These are phyloP conservation scores for Leccinum pachyderme DNA, from an alignment of 1,284 basidiomycete species.

Conservation along the genomic window DNA sequence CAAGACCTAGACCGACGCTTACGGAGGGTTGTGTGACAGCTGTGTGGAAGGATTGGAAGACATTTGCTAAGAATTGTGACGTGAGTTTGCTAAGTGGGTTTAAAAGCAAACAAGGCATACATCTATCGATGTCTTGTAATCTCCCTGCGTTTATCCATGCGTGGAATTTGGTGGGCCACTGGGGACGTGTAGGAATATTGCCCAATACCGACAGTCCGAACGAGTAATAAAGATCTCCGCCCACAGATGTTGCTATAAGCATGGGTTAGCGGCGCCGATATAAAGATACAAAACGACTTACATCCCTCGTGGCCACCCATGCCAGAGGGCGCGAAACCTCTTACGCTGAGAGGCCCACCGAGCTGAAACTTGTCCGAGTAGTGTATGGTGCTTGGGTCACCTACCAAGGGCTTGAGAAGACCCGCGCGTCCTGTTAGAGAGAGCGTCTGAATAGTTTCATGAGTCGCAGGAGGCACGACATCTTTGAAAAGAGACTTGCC, in stretches of 20 bases:
- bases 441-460: slow-evolving; percentile 45
- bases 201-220: slow-evolving; percentile 80
- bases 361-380: slow-evolving; percentile 91
- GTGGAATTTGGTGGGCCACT: slow-evolving; percentile 91
- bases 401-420: slow-evolving; percentile 53
- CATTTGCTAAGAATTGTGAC: slow-evolving; percentile 4
- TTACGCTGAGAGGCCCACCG: slow-evolving; percentile 88
- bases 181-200: slow-evolving; percentile 72
- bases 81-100: neutral
- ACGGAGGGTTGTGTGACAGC: slow-evolving; percentile 54
- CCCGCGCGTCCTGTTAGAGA: slow-evolving; percentile 67
- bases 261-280: neutral
- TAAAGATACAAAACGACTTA: slow-evolving; percentile 37
- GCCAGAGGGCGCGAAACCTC: slow-evolving; percentile 83
- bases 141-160: slow-evolving; percentile 85
- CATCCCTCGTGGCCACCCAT: slow-evolving; percentile 83
- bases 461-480: neutral
- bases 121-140: slow-evolving; percentile 62
- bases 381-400: slow-evolving; percentile 38
- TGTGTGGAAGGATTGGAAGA: slow-evolving; percentile 12
- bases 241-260: slow-evolving; percentile 69
- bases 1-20: slow-evolving; percentile 85
- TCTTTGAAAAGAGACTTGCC: slow-evolving; percentile 39
- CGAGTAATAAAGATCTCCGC: slow-evolving; percentile 89
- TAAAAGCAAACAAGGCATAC: slow-evolving; percentile 31